Conservation (phyloP, 2,329 filamentous ascomycete species). For the Alternaria novae-zelandiae region DNA sequence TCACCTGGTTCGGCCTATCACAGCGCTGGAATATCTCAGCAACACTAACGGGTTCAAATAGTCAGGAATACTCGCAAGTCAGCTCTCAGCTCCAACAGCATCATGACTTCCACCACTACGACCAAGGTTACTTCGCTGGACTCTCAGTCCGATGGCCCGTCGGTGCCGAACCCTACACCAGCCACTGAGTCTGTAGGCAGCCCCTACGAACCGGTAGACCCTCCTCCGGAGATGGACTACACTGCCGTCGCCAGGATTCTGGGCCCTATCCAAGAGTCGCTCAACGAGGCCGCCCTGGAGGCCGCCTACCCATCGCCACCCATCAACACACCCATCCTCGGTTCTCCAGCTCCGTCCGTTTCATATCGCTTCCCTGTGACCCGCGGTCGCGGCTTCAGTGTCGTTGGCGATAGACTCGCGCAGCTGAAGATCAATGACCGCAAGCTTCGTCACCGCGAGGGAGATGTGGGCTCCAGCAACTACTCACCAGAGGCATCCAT, state of each 20-base stretch:
- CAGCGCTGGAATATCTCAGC: background rate
- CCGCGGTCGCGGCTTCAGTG: conserved; percentile 63
- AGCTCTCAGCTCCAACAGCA: background rate
- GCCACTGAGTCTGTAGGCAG: conserved; percentile 23
- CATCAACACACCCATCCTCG: conserved; percentile 36
- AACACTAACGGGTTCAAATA: background rate
- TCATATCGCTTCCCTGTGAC: conserved; percentile 10
- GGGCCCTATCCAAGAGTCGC: conserved; percentile 34
- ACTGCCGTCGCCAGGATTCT: conserved; percentile 36
- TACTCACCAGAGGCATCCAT: conserved; percentile 26
- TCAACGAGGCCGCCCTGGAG: conserved; percentile 40
- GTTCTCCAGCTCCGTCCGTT: conserved; percentile 38
- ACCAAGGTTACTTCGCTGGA: conserved; percentile 28
- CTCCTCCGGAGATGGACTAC: conserved; percentile 30
- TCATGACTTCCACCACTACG: conserved; percentile 10
- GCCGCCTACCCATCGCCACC: conserved; percentile 41
- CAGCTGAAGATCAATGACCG: conserved; percentile 60
- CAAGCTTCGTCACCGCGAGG: conserved; percentile 14
- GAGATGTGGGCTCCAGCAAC: conserved; percentile 25
- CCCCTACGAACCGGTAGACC: conserved; percentile 17
- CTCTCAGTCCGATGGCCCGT: conserved; percentile 27
- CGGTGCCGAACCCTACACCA: conserved; percentile 36
- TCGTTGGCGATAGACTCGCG: conserved; percentile 88
- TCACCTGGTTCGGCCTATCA: background rate
- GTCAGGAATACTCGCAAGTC: background rate